phyloP scores from a whole-genome alignment of 768 basidiomycete species.

The Russula olivacea region DNA sequence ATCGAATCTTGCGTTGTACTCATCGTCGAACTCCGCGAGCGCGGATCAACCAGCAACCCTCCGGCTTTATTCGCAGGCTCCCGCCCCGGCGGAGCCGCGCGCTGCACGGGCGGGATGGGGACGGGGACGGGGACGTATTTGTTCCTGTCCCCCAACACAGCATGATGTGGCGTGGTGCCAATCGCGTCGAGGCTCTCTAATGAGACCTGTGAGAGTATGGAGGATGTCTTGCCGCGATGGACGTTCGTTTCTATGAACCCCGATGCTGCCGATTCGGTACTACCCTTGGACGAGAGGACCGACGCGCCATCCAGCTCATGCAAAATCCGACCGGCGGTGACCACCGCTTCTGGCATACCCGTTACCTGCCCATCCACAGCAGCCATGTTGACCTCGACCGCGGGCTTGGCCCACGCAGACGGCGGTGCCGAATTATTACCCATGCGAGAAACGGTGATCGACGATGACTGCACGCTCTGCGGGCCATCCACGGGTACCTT shows the following conservation, averaged over 20 bases:
- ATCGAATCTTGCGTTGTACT: constrained; percentile 12
- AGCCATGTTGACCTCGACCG: constrained; percentile 48
- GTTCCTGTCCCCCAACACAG: not conserved
- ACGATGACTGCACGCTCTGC: constrained; percentile 26
- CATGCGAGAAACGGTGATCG: constrained; percentile 23
- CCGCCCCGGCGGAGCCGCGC: not conserved
- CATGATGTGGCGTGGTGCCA: constrained; percentile 21
- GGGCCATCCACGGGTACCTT: constrained; percentile 39
- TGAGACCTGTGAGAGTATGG: constrained; percentile 36
- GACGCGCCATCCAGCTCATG: constrained; percentile 38
- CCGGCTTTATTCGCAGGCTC: not conserved
- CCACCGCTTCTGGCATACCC: constrained; percentile 33
- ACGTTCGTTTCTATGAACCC: constrained; percentile 36
- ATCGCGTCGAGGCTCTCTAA: constrained; percentile 38
- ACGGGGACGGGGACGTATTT: not conserved
- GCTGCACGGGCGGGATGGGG: not conserved
- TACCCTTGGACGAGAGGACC: constrained; percentile 28
- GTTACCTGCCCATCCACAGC: constrained; percentile 47
- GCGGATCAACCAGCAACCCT: not conserved
- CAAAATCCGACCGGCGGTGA: constrained; percentile 42
- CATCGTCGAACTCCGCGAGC: constrained; percentile 14
- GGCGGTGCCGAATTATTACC: constrained; percentile 28
- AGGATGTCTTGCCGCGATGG: constrained; percentile 37
- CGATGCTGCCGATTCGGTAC: constrained; percentile 23
- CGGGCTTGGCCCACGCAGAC: constrained; percentile 51